Base-by-base conservation (phyloP, 148 eudicot genomes). In the Oxyria digyna region DNA sequence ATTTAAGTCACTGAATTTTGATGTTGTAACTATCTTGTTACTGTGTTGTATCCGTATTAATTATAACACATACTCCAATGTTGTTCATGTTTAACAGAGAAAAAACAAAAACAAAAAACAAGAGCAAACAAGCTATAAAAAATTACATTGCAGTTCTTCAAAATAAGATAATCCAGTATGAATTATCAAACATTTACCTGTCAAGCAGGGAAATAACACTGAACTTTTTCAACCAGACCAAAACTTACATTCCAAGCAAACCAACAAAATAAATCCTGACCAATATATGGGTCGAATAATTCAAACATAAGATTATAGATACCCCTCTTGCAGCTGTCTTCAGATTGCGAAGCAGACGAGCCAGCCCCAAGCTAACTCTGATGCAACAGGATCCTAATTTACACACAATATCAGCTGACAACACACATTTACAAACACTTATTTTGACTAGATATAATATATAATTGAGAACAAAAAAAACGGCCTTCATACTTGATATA, bases 301-400 rank as follows among this genome's bases (percentile, higher is more conserved):
- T 52, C 7, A 59, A 59, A 59, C 65, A 13, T 59, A 12, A 14
- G n/a, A 59, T 29, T 15, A 59, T 15, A 59, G 21, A 59, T 24
- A 59, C n/a, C 65, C 37, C 20, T 29, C 65, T n/a, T 52, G 27
- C 62, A 52, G 62, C 31, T 52, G 62, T 52, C 27, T 15, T 59
- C 65, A 59, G 65, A 15, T 31, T 14, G 65, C 37, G 4, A 18
- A 27, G 18, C 4, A 27, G 37, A 59, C 37, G 31, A 59, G 65
- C 38, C 65, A 59, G 6, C 5, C 18, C 65, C 37, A 29, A 59
- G 65, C 65, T 29, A 59, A 29, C 37, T 59, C 65, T 59, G 65
- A 59, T 59, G 65, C 65, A 59, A 59, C 65, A 6, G 63, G 63
- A 24, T 26, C 65, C 65, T 59, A 46, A 20, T 27, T 59, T 59